Evolutionary conservation across 345 rosid species (phyloP).

Genomic region (Eucalyptus viminalis): DNA sequence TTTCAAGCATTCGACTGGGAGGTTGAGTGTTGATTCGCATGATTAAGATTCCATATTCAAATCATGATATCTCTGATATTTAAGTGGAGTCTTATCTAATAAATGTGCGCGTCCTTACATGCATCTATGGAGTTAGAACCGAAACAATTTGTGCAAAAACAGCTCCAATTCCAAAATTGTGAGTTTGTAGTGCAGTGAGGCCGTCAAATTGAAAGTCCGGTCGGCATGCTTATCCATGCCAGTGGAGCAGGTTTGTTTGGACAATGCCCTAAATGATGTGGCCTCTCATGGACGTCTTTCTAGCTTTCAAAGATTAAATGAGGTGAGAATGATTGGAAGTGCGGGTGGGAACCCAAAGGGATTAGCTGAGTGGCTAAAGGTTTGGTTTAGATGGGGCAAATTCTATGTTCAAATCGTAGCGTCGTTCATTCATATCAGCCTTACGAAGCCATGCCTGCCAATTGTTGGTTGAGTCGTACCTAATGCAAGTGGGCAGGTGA

Average conservation of each 20-base stretch:
- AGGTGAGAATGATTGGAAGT: background rate
- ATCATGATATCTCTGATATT: background rate
- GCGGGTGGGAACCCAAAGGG: background rate
- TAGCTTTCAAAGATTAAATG: background rate
- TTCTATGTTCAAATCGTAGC: background rate
- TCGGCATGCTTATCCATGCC: background rate
- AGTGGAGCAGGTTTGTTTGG: background rate
- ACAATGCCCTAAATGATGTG: background rate
- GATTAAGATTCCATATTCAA: background rate
- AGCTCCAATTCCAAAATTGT: background rate
- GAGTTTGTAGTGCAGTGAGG: background rate
- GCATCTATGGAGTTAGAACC: background rate
- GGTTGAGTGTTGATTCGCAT: background rate
- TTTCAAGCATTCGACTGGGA: background rate
- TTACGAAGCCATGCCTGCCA: background rate
- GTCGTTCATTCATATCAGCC: background rate
- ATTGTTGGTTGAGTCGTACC: background rate
- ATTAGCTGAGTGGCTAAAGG: background rate
- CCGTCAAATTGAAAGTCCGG: background rate
- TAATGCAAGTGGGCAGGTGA: background rate
- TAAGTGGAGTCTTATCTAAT: background rate
- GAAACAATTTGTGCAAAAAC: background rate
- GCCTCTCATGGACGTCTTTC: background rate
- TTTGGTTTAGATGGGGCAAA: background rate
- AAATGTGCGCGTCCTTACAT: background rate